These are phyloP conservation scores for Phytopythium mirpurense DNA, from an alignment of 352 stramenopile genomes.

Conservation along the genomic window DNA sequence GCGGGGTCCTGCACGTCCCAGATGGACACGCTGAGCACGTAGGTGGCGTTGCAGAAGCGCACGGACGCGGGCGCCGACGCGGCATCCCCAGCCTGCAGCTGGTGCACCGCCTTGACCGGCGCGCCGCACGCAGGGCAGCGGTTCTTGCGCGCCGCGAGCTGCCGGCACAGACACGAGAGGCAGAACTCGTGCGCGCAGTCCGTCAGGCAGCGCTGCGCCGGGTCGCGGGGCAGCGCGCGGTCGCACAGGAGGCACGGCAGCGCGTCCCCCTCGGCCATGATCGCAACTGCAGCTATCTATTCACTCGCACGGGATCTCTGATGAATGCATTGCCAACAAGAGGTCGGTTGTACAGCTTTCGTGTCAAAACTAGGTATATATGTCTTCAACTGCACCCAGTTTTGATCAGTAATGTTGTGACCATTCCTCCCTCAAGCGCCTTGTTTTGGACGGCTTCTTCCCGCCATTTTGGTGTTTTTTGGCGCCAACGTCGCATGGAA, in stretches of 20 bases:
- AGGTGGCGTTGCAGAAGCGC: conserved; percentile 79
- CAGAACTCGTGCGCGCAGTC: conserved; percentile 84
- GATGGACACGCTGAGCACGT: conserved; percentile 74
- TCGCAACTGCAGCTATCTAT: too few species aligned
- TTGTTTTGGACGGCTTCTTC: too few species aligned
- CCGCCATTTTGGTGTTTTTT: too few species aligned
- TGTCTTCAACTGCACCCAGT: too few species aligned
- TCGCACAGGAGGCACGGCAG: conserved; percentile 59
- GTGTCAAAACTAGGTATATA: too few species aligned
- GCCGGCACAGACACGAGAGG: conserved; percentile 53
- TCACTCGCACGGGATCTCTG: too few species aligned
- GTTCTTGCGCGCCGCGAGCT: conserved; percentile 54
- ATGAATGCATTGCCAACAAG: too few species aligned
- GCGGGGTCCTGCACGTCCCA: conserved; percentile 72
- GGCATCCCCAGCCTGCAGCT: conserved; percentile 26
- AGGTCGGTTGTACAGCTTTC: too few species aligned
- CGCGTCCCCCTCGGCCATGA: conserved; percentile 9
- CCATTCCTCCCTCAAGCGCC: too few species aligned
- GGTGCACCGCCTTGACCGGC: conserved; percentile 52
- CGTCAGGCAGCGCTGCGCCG: conserved; percentile 49
- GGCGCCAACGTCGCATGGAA: too few species aligned
- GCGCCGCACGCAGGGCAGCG: conserved; percentile 56
- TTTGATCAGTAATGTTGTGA: too few species aligned
- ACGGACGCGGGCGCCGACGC: conserved; percentile 40
- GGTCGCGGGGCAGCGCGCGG: conserved; percentile 21